These are phyloP conservation scores for Cryphonectria japonica DNA, from an alignment of 2,329 filamentous ascomycete genomes.

Conservation along the genomic window DNA sequence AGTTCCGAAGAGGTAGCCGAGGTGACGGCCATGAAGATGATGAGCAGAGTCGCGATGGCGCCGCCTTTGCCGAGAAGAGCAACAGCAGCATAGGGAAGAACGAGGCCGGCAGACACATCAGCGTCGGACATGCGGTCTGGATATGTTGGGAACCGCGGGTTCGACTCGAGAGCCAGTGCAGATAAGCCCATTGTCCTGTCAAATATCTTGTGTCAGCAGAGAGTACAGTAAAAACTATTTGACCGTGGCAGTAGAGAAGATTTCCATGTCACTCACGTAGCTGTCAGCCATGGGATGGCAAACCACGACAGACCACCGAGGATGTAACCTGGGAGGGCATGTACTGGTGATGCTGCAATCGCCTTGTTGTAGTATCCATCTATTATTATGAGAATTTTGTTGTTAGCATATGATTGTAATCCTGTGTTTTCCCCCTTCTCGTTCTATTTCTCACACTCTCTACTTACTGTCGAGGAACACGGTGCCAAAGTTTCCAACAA, in stretches of 20 bases:
- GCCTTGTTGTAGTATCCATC: conserved; percentile 91
- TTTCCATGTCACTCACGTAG: conserved; percentile 52
- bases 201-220: neutral
- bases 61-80: conserved; percentile 82
- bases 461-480: conserved; percentile 67
- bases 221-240: no score
- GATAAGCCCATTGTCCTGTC: conserved; percentile 75
- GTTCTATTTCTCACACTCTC: neutral
- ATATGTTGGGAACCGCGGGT: conserved; percentile 72
- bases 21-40: conserved; percentile 91
- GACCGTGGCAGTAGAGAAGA: neutral
- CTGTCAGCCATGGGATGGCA: conserved; percentile 87
- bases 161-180: conserved; percentile 77
- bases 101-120: conserved; percentile 82
- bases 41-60: conserved; percentile 75
- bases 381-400: conserved; percentile 40
- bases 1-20: conserved; percentile 81
- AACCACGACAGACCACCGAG: conserved; percentile 89
- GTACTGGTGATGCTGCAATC: conserved; percentile 82
- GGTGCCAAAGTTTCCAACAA: conserved; percentile 81
- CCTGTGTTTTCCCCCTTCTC: no score
- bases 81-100: conserved; percentile 83
- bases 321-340: conserved; percentile 87
- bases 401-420: conserved; percentile 49
- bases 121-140: conserved; percentile 71